A percentile compares a stretch with the other conserved stretches of the same genome.
These are phyloP conservation scores for Rutstroemia sp. DNA, from an alignment of 2,329 filamentous ascomycete species.

Conservation along the genomic window DNA sequence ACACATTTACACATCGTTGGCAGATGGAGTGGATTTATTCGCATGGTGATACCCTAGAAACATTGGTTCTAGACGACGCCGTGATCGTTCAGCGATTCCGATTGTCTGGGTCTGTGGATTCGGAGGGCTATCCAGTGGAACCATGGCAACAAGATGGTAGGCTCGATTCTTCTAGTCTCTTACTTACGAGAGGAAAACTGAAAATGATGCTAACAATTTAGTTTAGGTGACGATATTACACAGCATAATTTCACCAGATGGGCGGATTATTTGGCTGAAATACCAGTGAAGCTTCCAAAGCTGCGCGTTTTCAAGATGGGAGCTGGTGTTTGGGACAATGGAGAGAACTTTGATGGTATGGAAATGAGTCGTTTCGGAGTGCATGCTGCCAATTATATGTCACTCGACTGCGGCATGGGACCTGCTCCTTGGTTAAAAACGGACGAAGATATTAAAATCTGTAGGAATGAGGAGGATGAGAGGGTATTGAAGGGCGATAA, in stretches of 20 bases:
- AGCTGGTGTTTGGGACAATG: neutral
- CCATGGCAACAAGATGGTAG: neutral
- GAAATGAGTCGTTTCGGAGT: neutral
- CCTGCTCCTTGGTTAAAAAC: neutral
- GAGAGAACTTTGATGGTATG: neutral
- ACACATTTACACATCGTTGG: slow-evolving; percentile 7
- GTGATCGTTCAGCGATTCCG: slow-evolving; percentile 2
- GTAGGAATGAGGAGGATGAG: no score
- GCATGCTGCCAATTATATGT: neutral
- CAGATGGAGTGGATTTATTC: slow-evolving; percentile 12
- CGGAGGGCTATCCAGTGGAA: neutral
- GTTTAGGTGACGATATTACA: neutral
- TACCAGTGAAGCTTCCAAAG: neutral
- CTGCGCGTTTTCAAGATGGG: neutral
- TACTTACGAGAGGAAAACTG: neutral
- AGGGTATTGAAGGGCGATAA: no score
- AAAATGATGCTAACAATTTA: neutral
- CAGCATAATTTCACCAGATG: neutral
- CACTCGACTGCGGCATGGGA: neutral
- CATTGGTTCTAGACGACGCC: neutral
- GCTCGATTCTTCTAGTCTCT: no score
- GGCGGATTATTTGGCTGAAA: neutral
- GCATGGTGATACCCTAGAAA: slow-evolving; percentile 6
- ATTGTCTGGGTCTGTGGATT: neutral
- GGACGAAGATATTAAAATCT: neutral